Base-by-base conservation (phyloP, 1,284 basidiomycete genomes). In the Cerioporus squamosus region DNA sequence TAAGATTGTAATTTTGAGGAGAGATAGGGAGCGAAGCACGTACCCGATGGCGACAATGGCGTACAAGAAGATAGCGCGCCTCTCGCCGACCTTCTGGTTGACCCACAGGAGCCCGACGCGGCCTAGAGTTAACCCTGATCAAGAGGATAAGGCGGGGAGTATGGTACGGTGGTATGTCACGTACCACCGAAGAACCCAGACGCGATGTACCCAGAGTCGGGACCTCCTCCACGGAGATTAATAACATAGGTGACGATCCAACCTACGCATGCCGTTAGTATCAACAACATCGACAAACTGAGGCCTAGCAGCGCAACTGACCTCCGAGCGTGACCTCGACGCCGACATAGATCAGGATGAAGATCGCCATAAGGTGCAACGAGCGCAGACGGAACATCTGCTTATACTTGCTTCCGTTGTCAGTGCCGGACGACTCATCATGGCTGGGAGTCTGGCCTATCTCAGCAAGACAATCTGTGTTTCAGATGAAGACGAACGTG, bases 191-290 rank as follows among this genome's bases (percentile, higher is more conserved):
- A 83, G 68, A 83, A 83, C 36, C 81, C 81, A 3, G 79, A 73
- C 5, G 80, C 79, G 63, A 82, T 78, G 65, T 82, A 83, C 14
- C 81, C 81, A 39, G 79, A 75, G 0, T 75, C 79, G 1, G 77
- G 65, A 0, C 81, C 82, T 38, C 82, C 83, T 0, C 72, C 72
- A 8, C 82, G 76, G 9, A 75, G 70, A 5, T 77, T 60, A 6
- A 77, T 76, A 22, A 83, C 70, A 59, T 77, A 83, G 1, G 80
- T 82, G 15, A 84, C 82, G 42, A 79, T 83, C 82, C 82, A 82
- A 1, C 80, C 80, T 81, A 38, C 12, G n/a, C 20, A 20, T 10
- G 10, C 20, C 40, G 2, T 18, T 15, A 42, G 5, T 8, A n/a
- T 18, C 15, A 17, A 18, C 39, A 5, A 18, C 15, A 4, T 6